These are phyloP conservation scores for Fusarium algeriense DNA, from an alignment of 2,329 filamentous ascomycete genomes.

Conservation along the genomic window DNA sequence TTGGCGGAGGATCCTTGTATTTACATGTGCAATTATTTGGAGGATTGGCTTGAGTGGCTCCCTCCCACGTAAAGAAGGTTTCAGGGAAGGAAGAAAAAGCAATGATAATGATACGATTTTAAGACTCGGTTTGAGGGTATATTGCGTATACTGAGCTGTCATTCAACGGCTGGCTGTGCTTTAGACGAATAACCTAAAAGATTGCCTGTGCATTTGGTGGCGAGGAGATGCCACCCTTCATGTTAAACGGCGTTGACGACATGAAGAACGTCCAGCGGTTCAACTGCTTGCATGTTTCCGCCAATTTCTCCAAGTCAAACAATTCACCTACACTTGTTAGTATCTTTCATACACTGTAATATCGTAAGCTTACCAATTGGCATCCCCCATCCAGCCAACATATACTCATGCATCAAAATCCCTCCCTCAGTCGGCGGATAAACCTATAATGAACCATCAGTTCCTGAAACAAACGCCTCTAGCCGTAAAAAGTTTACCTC, in stretches of 20 bases:
- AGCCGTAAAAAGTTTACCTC: slow-evolving; percentile 53
- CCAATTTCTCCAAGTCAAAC: slow-evolving; percentile 51
- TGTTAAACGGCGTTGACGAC: slow-evolving; percentile 60
- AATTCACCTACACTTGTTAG: slow-evolving; percentile 49
- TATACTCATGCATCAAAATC: slow-evolving; percentile 57
- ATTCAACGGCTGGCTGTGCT: background rate
- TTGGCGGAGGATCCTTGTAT: background rate
- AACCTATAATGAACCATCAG: slow-evolving; percentile 28
- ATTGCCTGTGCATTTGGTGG: slow-evolving; percentile 34
- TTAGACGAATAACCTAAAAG: slow-evolving; percentile 2
- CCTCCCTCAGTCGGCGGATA: slow-evolving; percentile 29
- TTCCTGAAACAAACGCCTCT: background rate
- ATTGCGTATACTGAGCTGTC: background rate
- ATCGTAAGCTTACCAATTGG: slow-evolving; percentile 40
- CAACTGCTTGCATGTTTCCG: slow-evolving; percentile 65
- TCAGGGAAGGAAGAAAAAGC: background rate
- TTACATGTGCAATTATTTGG: background rate
- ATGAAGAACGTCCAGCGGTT: slow-evolving; percentile 64
- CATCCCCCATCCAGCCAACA: slow-evolving; percentile 63
- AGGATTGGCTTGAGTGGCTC: background rate
- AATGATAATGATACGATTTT: background rate
- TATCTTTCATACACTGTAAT: accelerated
- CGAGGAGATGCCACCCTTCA: slow-evolving; percentile 26
- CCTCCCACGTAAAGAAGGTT: background rate
- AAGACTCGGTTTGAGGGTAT: background rate